Evolutionary conservation across 208 protist genomes (phyloP), one percentile per base, ranked within the genome.

Genomic region (Leishmania guyanensis): DNA sequence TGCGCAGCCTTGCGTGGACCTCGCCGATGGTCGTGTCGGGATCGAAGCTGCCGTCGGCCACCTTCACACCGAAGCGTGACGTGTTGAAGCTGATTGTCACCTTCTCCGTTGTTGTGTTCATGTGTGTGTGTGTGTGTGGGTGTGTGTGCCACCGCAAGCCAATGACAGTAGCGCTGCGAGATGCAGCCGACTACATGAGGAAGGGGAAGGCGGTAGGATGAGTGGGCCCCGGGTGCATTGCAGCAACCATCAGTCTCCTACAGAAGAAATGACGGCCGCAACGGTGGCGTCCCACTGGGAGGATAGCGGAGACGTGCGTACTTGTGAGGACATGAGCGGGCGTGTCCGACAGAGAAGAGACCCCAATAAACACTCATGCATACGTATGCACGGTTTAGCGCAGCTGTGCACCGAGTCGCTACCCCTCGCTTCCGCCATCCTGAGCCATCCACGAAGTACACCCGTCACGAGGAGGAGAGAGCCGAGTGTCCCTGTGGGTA

Each of bases 81-180:
- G 87, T 90, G 78, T 90, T 90, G 65, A 95, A 90, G 75, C 77
- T 88, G 46, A 95, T 66, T 0, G 87, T 92, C 51, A 95, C 88
- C 66, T 92, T 95, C 50, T 88, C 83, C 64, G 48, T 43, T 48
- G 84, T 46, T 5, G 65, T 79, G 50, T 79, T 84, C 77, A 82
- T 82, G 22, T 36, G 14, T 36, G 56, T 66, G 17, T 22, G 70
- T 74, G 46, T 54, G 60, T 33, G 39, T 71, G 56, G 22, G 22
- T 1, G 56, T 62, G 56, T 26, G 0, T 71, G 29, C 70, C 26
- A 12, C 50, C 51, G 22, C n/a, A 39, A 50, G 14, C 29, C 9
- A 5, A 20, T 26, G 43, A n/a, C 20, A 26, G 68, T 22, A 50
- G 68, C 39, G 33, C 43, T 72, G 20, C 26, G 43, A 72, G 39